Evolutionary conservation across 2,329 filamentous ascomycete genomes (phyloP).

Genomic region (Fonsecaea erecta): DNA sequence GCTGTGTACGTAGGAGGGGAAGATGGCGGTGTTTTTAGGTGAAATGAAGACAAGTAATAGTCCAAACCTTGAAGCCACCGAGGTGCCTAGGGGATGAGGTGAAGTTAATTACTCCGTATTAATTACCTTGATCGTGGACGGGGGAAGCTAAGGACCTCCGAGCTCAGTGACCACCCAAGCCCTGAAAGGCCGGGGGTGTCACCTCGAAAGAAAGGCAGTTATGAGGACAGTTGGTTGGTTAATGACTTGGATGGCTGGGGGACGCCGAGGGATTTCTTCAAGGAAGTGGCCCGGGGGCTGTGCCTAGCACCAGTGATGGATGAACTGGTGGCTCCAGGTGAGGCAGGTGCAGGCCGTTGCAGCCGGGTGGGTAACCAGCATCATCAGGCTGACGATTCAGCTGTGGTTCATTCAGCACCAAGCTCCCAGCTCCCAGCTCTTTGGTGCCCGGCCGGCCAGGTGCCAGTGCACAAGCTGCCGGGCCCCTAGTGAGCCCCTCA

Average conservation of each 20-base stretch:
- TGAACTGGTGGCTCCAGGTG: not conserved
- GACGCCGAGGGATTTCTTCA: slow-evolving; percentile 15
- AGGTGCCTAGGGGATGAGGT: not conserved
- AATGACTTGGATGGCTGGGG: not conserved
- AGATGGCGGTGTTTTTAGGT: not conserved
- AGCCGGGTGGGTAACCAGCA: not conserved
- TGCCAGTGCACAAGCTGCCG: not conserved
- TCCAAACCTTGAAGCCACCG: not conserved
- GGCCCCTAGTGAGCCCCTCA: slow-evolving; percentile 3
- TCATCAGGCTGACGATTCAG: slow-evolving; percentile 3
- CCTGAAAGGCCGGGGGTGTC: not conserved
- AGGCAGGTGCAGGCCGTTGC: not conserved
- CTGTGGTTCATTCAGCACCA: not conserved
- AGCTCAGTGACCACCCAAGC: not conserved
- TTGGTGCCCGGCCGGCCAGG: not conserved
- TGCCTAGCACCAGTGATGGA: not conserved
- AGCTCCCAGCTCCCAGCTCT: not conserved
- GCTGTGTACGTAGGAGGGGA: not conserved
- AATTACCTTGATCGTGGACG: not conserved
- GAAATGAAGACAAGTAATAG: not conserved
- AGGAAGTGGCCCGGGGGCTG: not conserved
- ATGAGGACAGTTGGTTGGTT: no score
- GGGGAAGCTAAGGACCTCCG: not conserved
- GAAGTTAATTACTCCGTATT: no score
- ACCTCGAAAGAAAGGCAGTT: not conserved